These are phyloP conservation scores for Nitzschia sp. DNA, from an alignment of 108 stramenopile genomes.

Conservation along the genomic window DNA sequence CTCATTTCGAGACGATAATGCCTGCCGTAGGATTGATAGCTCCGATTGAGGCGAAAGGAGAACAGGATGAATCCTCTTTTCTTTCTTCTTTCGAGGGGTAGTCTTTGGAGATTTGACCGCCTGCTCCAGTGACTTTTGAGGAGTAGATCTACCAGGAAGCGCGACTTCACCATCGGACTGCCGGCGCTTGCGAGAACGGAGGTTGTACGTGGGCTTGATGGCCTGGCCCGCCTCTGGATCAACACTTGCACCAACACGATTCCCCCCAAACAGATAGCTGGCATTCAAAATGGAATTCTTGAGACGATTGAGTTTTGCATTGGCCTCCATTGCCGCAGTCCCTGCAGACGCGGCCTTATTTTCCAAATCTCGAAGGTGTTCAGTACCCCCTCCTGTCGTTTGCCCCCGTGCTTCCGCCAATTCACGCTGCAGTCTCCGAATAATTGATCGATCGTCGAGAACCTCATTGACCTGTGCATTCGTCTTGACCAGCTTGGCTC, in stretches of 20 bases:
- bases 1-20: conserved; percentile 18
- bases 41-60: conserved; percentile 29
- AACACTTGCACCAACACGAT: neutral
- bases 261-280: conserved; percentile 47
- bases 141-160: neutral
- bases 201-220: neutral
- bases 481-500: conserved; percentile 99
- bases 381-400: conserved; percentile 54
- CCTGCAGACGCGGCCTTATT: conserved; percentile 61
- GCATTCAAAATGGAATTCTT: conserved; percentile 80
- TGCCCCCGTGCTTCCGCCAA: conserved; percentile 92
- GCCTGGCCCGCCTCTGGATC: neutral
- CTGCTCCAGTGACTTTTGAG: neutral
- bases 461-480: conserved; percentile 98
- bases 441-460: conserved; percentile 66
- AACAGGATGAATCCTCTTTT: neutral
- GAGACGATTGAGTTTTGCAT: conserved; percentile 71
- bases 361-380: conserved; percentile 62
- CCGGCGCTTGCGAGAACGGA: conserved; percentile 34
- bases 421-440: conserved; percentile 89
- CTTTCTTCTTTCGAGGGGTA: conserved; percentile 23
- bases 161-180: conserved; percentile 39
- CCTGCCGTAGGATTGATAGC: conserved; percentile 23
- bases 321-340: conserved; percentile 64
- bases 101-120: conserved; percentile 13